Base-by-base conservation (phyloP, 2,329 filamentous ascomycete genomes). In the Beauveria sp. region DNA sequence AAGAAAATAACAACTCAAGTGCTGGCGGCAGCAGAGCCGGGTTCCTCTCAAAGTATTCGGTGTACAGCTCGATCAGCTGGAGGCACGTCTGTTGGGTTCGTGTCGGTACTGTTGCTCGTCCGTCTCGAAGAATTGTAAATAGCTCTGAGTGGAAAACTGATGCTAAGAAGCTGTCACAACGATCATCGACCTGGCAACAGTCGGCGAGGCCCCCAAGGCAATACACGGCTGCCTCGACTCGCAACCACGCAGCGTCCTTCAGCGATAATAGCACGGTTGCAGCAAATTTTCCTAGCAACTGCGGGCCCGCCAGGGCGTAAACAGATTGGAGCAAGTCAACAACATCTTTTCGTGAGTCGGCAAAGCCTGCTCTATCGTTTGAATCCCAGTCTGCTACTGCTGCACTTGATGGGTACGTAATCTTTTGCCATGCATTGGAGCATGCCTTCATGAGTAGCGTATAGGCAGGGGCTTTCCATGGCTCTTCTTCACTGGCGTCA, bases 271-370 rank as follows among this genome's bases (percentile, higher is more conserved):
- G 73, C 22, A 83, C 77, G n/a, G 84, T 69, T 50, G 83, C 77
- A 46, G 80, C 79, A 66, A 89, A 88, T 8, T 80, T 79, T 1
- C 78, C 76, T 46, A 89, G 76, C 12, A 89, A 72, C 42, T 78
- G 73, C 26, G 80, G 76, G 0, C 84, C 85, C 48, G 82, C 80
- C 18, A 88, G 74, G 3, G 86, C 79, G 67, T 87, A 93, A 3
- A 88, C 83, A 2, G 88, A 86, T 66, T 91, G 85, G 31, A 95
- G 78, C 56, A 95, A 81, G 70, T 96, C 90, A 56, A 84, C 82
- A n/a, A 93, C 86, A 68, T 96, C 91, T 66, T 89, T 87, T 34
- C 91, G 82, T 53, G 90, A 90, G 62, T 89, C 86, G 57, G 81
- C 79, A 72, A 93, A 93, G 0, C 81, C 85, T 56, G 82, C 80